Conservation (phyloP, 306 rosid species). For the Acacia crassicarpa region DNA sequence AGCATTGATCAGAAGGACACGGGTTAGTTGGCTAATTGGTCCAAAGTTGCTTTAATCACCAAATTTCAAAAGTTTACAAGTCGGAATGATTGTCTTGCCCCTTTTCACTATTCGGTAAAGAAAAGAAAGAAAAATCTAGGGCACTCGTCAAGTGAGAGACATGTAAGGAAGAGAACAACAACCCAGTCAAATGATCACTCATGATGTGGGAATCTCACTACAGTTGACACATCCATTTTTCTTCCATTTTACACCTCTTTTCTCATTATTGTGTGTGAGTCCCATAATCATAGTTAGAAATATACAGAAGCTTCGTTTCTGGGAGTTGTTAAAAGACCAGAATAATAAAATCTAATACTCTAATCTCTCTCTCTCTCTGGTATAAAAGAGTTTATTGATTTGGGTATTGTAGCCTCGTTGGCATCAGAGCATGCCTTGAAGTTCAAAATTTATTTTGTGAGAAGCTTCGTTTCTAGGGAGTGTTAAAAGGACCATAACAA, state of each 20-base stretch:
- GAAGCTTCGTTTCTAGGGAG: too few relatives aligned
- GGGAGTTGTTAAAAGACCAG: neutral
- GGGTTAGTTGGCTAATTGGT: conserved; percentile 40
- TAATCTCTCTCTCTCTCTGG: neutral
- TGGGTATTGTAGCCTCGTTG: too few relatives aligned
- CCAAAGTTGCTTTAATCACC: conserved; percentile 45
- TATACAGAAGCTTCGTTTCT: neutral
- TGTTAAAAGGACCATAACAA: too few relatives aligned
- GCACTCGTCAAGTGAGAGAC: neutral
- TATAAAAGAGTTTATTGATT: too few relatives aligned
- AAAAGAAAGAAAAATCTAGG: neutral
- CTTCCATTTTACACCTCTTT: conserved; percentile 9
- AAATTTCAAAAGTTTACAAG: conserved; percentile 39
- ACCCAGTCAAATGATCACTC: conserved; percentile 33
- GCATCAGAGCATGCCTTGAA: too few relatives aligned
- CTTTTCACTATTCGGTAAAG: conserved; percentile 30
- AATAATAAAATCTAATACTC: neutral
- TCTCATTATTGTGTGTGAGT: neutral
- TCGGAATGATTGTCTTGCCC: conserved; percentile 33
- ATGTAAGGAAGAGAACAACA: neutral
- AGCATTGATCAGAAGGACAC: conserved; percentile 18
- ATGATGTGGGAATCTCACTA: conserved; percentile 2
- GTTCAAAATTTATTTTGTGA: too few relatives aligned
- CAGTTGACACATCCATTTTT: neutral
- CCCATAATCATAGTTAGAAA: neutral